phyloP scores from a whole-genome alignment of 2,329 filamentous ascomycete genomes.

The Pyricularia pennisetigena region DNA sequence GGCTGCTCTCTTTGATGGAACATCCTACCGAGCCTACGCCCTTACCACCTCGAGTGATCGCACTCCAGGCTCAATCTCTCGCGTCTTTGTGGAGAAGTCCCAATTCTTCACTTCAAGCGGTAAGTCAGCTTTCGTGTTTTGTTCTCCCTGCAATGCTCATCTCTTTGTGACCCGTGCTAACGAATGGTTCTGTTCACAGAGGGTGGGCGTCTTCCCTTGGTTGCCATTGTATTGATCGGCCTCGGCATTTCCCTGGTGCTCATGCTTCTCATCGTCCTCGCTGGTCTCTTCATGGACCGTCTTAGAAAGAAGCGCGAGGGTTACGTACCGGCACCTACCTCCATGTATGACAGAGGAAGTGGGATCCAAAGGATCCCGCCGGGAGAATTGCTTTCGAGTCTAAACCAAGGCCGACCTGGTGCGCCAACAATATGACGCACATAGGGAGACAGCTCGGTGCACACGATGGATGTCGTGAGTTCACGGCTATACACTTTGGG shows the following conservation, averaged over 20 bases:
- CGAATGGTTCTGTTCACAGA: neutral
- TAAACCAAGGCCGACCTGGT: slow-evolving; percentile 36
- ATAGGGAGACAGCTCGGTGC: neutral
- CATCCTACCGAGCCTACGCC: slow-evolving; percentile 65
- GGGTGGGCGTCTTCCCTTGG: slow-evolving; percentile 54
- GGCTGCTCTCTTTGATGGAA: slow-evolving; percentile 82
- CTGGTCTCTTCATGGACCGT: slow-evolving; percentile 66
- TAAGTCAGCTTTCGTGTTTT: slow-evolving; percentile 9
- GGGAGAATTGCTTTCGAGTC: slow-evolving; percentile 45
- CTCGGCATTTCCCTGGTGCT: slow-evolving; percentile 69
- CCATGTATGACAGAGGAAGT: slow-evolving; percentile 48
- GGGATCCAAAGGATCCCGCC: slow-evolving; percentile 52
- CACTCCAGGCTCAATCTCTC: slow-evolving; percentile 62
- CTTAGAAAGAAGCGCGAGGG: slow-evolving; percentile 69
- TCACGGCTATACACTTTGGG: neutral
- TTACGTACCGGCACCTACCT: slow-evolving; percentile 67
- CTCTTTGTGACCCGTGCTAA: slow-evolving; percentile 35
- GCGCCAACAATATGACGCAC: slow-evolving; percentile 38
- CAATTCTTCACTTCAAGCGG: slow-evolving; percentile 56
- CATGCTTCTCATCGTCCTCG: slow-evolving; percentile 67
- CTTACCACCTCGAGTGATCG: slow-evolving; percentile 61
- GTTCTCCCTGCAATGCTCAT: slow-evolving; percentile 4
- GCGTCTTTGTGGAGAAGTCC: slow-evolving; percentile 73
- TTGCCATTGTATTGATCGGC: slow-evolving; percentile 71
- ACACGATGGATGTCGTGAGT: neutral